Evolutionary conservation across 2,329 filamentous ascomycete species (phyloP).

Genomic region (Fusarium pseudocircinatum): DNA sequence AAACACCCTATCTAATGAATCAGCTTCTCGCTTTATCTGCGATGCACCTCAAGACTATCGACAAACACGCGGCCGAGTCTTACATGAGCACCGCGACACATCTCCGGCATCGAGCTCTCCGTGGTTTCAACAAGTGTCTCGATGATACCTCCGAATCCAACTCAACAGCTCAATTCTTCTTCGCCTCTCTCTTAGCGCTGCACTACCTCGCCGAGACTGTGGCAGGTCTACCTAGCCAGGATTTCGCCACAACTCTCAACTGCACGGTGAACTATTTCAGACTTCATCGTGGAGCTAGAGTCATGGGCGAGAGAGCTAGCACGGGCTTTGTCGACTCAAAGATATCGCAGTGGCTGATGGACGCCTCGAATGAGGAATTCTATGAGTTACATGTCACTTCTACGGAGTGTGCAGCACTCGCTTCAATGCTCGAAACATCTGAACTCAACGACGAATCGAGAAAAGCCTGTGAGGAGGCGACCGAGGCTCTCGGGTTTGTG

Average conservation of each 20-base stretch:
- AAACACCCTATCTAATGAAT: too few relatives aligned
- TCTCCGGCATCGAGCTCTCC: too few relatives aligned
- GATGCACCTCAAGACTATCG: too few relatives aligned
- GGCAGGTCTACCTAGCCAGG: background rate
- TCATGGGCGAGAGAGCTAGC: background rate
- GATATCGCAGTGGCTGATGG: background rate
- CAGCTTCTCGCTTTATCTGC: too few relatives aligned
- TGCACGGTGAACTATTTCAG: slow-evolving; percentile 6
- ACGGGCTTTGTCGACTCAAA: background rate
- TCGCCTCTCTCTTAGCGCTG: slow-evolving; percentile 11
- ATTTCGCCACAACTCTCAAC: background rate
- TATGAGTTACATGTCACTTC: background rate
- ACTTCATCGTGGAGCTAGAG: slow-evolving; percentile 11
- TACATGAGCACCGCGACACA: too few relatives aligned
- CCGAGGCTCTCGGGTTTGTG: background rate
- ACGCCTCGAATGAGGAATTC: background rate
- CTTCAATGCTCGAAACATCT: background rate
- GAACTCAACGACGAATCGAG: background rate
- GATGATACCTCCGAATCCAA: background rate
- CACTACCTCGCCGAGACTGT: slow-evolving; percentile 20
- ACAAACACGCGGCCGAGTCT: too few relatives aligned
- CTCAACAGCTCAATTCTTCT: slow-evolving; percentile 14
- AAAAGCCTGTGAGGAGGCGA: background rate
- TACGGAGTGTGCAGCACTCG: background rate
- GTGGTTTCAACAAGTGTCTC: too few relatives aligned